These are phyloP conservation scores for Torulaspora maleeae DNA, from an alignment of 805 yeast species.

Conservation along the genomic window DNA sequence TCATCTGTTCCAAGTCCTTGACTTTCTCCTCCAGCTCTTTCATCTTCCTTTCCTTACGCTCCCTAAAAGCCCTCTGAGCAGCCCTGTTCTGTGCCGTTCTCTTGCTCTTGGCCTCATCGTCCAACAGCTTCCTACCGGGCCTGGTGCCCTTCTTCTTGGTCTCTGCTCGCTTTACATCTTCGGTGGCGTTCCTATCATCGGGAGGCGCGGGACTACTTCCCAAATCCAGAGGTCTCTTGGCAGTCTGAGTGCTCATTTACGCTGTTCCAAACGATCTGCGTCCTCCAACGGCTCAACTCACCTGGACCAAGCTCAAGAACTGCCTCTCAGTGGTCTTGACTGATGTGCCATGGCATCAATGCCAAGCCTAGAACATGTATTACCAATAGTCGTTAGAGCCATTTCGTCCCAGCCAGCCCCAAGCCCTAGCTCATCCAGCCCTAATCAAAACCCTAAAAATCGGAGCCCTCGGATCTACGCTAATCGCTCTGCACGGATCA, in stretches of 20 bases:
- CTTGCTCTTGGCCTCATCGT: constrained; percentile 77
- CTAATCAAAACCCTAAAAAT: not conserved
- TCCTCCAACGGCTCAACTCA: too few species aligned
- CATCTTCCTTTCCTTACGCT: constrained; percentile 84
- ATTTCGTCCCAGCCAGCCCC: not conserved
- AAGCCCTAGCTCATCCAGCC: too few species aligned
- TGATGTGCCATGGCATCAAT: not conserved
- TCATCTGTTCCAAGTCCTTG: constrained; percentile 62
- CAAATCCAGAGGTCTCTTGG: constrained; percentile 18
- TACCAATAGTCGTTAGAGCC: not conserved
- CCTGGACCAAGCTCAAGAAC: too few species aligned
- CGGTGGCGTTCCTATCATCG: not conserved
- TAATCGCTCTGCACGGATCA: too few species aligned
- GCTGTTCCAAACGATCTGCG: not conserved
- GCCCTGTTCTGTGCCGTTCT: constrained; percentile 96
- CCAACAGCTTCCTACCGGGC: constrained; percentile 79
- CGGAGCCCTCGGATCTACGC: not conserved
- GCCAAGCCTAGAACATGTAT: not conserved
- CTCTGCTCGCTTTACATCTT: constrained; percentile 1
- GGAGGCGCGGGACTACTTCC: constrained; percentile 4
- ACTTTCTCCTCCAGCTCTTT: constrained; percentile 81
- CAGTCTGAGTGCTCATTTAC: constrained; percentile 16
- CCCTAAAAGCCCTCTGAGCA: constrained; percentile 96
- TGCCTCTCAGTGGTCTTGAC: too few species aligned
- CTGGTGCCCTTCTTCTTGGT: constrained; percentile 37